Evolutionary conservation across 192 early-diverging fungal species (phyloP).

Genomic region (Bifiguratus adelaidae): DNA sequence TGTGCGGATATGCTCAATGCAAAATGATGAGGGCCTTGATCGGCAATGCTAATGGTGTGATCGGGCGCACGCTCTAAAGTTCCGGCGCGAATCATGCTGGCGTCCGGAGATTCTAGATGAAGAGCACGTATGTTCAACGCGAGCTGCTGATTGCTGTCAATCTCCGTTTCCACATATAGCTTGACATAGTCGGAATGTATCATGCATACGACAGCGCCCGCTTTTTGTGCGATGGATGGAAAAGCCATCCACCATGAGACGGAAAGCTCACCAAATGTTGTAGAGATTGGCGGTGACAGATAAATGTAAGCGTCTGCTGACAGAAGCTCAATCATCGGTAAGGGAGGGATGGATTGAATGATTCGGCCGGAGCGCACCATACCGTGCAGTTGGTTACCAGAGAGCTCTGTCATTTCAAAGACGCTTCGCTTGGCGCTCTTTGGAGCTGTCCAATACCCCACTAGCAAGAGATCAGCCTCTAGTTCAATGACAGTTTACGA

Average conservation of each 20-base stretch:
- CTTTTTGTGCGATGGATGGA: not conserved
- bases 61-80: no score
- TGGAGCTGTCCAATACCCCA: constrained; percentile 18
- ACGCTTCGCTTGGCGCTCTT: not conserved
- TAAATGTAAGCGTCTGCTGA: constrained; percentile 14
- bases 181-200: constrained; percentile 15
- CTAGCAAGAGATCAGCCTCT: no score
- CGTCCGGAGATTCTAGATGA: no score
- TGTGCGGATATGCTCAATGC: constrained; percentile 2
- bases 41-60: constrained; percentile 1
- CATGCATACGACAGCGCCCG: constrained; percentile 11
- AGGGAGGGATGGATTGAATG: no score
- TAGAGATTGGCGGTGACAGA: constrained; percentile 9
- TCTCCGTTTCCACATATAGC: not conserved
- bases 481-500: no score
- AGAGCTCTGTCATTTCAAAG: constrained; percentile 6
- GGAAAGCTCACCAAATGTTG: constrained; percentile 4
- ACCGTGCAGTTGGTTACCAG: constrained; percentile 15
- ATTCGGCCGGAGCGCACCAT: no score
- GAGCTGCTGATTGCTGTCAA: not conserved
- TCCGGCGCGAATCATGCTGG: no score
- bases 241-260: constrained; percentile 21
- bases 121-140: not conserved
- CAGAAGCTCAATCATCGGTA: constrained; percentile 5
- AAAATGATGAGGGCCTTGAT: constrained; percentile 13